phyloP scores from a whole-genome alignment of 768 basidiomycete genomes.

The Calocybe gangraenosa region DNA sequence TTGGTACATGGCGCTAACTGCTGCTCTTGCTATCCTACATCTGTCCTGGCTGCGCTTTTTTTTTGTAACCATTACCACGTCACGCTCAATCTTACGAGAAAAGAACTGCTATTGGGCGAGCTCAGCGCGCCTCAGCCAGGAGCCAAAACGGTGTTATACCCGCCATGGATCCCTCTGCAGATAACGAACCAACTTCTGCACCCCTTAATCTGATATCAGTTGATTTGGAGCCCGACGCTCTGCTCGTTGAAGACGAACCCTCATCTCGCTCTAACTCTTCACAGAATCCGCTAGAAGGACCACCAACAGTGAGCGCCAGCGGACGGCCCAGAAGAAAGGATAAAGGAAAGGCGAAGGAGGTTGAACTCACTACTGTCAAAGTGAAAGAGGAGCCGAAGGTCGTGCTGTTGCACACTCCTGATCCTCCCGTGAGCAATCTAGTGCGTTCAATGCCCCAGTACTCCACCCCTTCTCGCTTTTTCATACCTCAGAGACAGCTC shows the following conservation, averaged over 20 bases:
- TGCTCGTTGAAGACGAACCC: constrained; percentile 55
- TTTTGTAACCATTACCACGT: constrained; percentile 17
- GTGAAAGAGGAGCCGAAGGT: constrained; percentile 52
- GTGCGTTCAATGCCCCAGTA: constrained; percentile 25
- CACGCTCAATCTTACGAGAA: constrained; percentile 12
- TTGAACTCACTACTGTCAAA: constrained; percentile 31
- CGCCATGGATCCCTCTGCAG: constrained; percentile 30
- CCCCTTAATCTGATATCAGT: constrained; percentile 36
- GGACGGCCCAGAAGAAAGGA: constrained; percentile 40
- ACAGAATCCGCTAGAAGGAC: constrained; percentile 33
- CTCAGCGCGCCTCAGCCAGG: constrained; percentile 71
- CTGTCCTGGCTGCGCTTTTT: constrained; percentile 16
- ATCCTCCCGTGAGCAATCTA: constrained; percentile 35
- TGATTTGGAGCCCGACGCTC: constrained; percentile 49
- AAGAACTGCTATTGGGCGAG: constrained; percentile 60
- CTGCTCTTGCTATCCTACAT: constrained; percentile 15
- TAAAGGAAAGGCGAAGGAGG: constrained; percentile 53
- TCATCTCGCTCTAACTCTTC: constrained; percentile 64
- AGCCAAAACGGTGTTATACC: constrained; percentile 46
- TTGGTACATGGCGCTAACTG: constrained; percentile 16
- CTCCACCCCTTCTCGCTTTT: neutral
- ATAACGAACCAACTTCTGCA: constrained; percentile 32
- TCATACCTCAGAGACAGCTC: constrained; percentile 27
- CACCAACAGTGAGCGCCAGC: constrained; percentile 16
- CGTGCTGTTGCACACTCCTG: constrained; percentile 41